Evolutionary conservation across 176 grass and related monocot genomes (phyloP), one percentile per base, ranked within the genome.

Genomic region (Stipa capillata): DNA sequence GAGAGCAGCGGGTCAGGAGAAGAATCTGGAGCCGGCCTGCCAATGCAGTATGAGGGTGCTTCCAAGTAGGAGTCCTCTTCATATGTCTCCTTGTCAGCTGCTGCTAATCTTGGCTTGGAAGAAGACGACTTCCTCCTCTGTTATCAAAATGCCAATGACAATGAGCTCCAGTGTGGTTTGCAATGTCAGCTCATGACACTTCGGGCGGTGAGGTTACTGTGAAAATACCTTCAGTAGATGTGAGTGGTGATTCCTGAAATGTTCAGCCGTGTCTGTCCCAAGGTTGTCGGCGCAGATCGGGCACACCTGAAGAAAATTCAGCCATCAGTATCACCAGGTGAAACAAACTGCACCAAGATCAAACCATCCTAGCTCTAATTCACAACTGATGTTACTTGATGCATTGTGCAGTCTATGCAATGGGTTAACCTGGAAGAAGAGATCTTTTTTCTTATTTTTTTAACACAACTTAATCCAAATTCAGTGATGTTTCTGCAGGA

Each of bases 121-220:
- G 69, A 83, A n/a, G 71, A 83, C 7, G 78, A 79, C 59, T 86
- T 89, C 84, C 86, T 92, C 58, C 74, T 92, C 90, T 92, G 86
- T 24, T 27, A 72, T 74, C 16, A 77, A 73, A 66, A 43, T 57
- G 17, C 1, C 67, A 82, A 3, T 71, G 51, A 11, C 14, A 27
- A 5, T 81, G n/a, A 82, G 37, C 78, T 43, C 35, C 78, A 67
- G 41, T 53, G 62, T 28, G 16, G 8, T 8, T 80, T 62, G n/a
- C 36, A 69, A 29, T 56, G 10, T 7, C 3, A 41, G 17, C 24
- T 48, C 13, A 72, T 72, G 39, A 7, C 31, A 72, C 4, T 52
- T 27, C 0, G 12, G 36, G 13, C 18, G 49, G 41, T 54, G 34
- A 16, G 6, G 65, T 21, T 23, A n/a, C n/a, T n/a, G 45, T 45